phyloP scores from a whole-genome alignment of 1,139 yeast species.

The Barnettozyma hawaiiensis region DNA sequence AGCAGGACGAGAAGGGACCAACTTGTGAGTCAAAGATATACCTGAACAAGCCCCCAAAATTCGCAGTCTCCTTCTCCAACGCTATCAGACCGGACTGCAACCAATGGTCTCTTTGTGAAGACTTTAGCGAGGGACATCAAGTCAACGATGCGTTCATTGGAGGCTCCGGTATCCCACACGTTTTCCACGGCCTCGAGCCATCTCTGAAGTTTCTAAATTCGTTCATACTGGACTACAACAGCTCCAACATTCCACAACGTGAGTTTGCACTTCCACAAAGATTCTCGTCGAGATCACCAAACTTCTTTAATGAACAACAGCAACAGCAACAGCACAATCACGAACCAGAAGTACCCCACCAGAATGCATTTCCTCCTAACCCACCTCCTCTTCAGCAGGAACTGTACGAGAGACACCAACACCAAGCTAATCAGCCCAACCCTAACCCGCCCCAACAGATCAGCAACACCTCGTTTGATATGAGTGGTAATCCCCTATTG shows the following conservation, averaged over 20 bases:
- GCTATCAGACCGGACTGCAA: conserved; percentile 35
- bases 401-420: conserved; percentile 4
- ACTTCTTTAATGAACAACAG: conserved; percentile 7
- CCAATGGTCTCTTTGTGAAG: conserved; percentile 81
- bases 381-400: conserved; percentile 1
- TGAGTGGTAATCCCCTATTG: conserved; percentile 15
- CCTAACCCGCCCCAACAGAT: conserved; percentile 9
- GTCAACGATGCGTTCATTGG: conserved; percentile 60
- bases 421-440: conserved; percentile 10
- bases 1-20: conserved; percentile 25
- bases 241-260: conserved; percentile 25
- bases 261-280: conserved; percentile 23
- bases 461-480: conserved; percentile 3
- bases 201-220: conserved; percentile 50
- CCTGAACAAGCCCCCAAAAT: conserved; percentile 59
- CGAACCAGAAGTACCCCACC: conserved; percentile 3
- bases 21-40: conserved; percentile 48
- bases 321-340: conserved; percentile 1
- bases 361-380: conserved; percentile 1
- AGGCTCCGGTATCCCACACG: conserved; percentile 39
- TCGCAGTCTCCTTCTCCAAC: conserved; percentile 61
- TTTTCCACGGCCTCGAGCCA: conserved; percentile 45
- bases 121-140: conserved; percentile 77
- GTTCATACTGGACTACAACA: conserved; percentile 43
- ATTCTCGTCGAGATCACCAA: conserved; percentile 19